These are phyloP conservation scores for Pichia membranifaciens DNA, from an alignment of 805 yeast genomes.

Conservation along the genomic window DNA sequence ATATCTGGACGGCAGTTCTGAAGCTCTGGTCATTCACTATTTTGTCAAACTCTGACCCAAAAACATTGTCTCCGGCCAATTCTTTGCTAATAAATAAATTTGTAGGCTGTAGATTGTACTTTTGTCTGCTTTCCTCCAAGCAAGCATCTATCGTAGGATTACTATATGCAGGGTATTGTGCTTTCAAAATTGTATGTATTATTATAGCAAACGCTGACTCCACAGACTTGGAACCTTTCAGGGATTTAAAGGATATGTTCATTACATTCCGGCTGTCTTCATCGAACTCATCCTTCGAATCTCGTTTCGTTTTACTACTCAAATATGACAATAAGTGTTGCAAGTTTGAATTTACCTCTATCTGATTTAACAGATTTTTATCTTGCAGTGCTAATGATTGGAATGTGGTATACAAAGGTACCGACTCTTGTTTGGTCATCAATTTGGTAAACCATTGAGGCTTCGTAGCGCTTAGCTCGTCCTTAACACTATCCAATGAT, in stretches of 20 bases:
- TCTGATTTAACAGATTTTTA: not conserved
- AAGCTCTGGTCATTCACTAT: slow-evolving; percentile 11
- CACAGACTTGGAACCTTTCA: slow-evolving; percentile 16
- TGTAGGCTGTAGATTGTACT: slow-evolving; percentile 2
- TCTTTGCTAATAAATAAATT: slow-evolving; percentile 11
- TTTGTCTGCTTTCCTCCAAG: not conserved
- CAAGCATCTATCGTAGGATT: slow-evolving; percentile 1
- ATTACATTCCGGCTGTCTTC: not conserved
- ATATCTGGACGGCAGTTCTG: slow-evolving; percentile 13
- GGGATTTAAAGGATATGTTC: slow-evolving; percentile 12
- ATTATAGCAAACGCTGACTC: slow-evolving; percentile 24
- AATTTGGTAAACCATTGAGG: slow-evolving; percentile 12
- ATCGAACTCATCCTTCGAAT: not conserved
- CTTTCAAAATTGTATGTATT: slow-evolving; percentile 17
- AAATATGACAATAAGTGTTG: slow-evolving; percentile 12
- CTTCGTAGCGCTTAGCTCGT: not conserved
- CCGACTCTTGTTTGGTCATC: slow-evolving; percentile 7
- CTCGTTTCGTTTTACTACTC: not conserved
- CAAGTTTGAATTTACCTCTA: slow-evolving; percentile 11
- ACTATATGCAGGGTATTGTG: slow-evolving; percentile 12
- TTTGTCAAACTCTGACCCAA: not conserved
- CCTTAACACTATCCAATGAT: slow-evolving; percentile 1
- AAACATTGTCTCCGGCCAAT: not conserved
- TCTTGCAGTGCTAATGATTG: not conserved
- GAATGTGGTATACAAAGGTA: slow-evolving; percentile 8